Evolutionary conservation across 257 asterid species (phyloP).

Genomic region (Solanum chiquidenum): DNA sequence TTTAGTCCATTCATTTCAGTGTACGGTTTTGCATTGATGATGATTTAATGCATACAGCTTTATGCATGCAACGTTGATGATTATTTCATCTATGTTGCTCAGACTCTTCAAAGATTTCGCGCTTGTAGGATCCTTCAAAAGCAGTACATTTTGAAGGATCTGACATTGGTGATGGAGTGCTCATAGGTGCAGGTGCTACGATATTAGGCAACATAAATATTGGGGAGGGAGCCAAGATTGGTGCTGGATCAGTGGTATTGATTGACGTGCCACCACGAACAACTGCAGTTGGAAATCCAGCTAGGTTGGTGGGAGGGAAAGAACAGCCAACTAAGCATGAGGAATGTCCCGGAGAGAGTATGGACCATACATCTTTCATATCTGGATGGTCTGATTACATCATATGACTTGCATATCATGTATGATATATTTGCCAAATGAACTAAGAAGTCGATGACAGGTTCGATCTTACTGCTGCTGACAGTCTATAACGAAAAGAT

Average conservation of each 20-base stretch:
- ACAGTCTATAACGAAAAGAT: not conserved
- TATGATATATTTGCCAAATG: not conserved
- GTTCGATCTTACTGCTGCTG: not conserved
- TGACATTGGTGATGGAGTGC: constrained; percentile 31
- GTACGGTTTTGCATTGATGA: not conserved
- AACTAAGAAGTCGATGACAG: not conserved
- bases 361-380: constrained; percentile 33
- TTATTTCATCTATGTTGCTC: not conserved
- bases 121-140: not conserved
- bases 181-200: constrained; percentile 70
- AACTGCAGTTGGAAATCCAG: constrained; percentile 80
- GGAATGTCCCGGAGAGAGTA: constrained; percentile 27
- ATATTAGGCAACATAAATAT: constrained; percentile 54
- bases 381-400: constrained; percentile 26
- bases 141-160: not conserved
- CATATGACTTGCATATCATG: constrained; percentile 3
- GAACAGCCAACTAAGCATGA: constrained; percentile 16
- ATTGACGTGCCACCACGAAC: constrained; percentile 47
- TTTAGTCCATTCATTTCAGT: not conserved
- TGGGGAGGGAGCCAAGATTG: constrained; percentile 19
- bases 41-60: not conserved
- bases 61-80: not conserved
- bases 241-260: constrained; percentile 34
- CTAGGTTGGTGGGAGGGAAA: constrained; percentile 40
- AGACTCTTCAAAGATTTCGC: not conserved